phyloP scores from a whole-genome alignment of 176 grass and related monocot species.

The Cenchrus americanus region DNA sequence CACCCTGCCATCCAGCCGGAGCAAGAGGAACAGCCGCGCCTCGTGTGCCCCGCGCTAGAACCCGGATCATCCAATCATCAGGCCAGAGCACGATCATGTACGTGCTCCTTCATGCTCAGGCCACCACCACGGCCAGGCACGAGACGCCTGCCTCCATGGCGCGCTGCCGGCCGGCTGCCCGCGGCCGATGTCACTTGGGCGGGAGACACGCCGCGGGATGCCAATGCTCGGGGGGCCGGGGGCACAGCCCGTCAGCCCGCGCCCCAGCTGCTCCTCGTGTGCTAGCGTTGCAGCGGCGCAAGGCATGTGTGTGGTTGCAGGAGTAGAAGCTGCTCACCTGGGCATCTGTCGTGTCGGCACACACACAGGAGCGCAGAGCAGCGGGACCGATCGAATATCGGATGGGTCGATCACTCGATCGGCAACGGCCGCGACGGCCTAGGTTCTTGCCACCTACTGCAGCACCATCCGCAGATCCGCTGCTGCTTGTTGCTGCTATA shows the following conservation, averaged over 20 bases:
- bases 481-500: background rate
- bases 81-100: too few relatives aligned
- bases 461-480: background rate
- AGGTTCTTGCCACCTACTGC: background rate
- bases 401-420: background rate
- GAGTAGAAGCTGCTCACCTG: too few relatives aligned
- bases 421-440: background rate
- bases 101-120: too few relatives aligned
- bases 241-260: constrained; percentile 2
- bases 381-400: background rate
- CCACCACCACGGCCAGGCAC: background rate
- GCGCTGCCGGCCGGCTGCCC: background rate
- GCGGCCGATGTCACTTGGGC: constrained; percentile 19
- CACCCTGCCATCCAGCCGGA: too few relatives aligned
- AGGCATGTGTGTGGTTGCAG: constrained; percentile 18
- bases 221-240: constrained; percentile 31
- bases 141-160: background rate
- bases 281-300: background rate
- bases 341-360: background rate
- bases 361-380: background rate
- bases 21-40: too few relatives aligned
- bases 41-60: too few relatives aligned
- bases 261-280: background rate
- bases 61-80: too few relatives aligned
- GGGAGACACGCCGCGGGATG: constrained; percentile 43